Evolutionary conservation across 2,329 filamentous ascomycete species (phyloP), one percentile per base, ranked within the genome.

Genomic region (Metarhizium brunneum): DNA sequence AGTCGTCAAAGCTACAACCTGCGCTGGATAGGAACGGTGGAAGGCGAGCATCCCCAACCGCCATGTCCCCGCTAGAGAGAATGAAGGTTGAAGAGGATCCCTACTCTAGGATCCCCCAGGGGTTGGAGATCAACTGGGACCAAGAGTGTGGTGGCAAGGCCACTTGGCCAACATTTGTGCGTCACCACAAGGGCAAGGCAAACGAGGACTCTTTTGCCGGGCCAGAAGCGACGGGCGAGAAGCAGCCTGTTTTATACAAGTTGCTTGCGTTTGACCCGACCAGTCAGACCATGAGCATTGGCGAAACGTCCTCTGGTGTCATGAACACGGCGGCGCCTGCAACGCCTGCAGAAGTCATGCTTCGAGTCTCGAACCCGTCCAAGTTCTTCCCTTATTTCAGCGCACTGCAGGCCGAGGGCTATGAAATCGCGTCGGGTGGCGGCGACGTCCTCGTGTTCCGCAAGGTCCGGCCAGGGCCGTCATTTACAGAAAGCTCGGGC

Each of bases 381-480:
- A 82, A 82, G 60, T 89, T 88, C 68, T 75, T 88, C 13, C 77
- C 84, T 4, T 76, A 87, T 60, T 83, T 89, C 56, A 72, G 74
- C 3, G 68, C 75, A 1, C 74, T 88, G 2, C 76, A 84, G 57
- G 71, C 74, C 0, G 74, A 85, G 55, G 86, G 85, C 0, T 89
- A 83, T 59, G 84, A 87, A 61, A 83, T 88, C 43, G 77, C 85
- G 1, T 82, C 84, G 2, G 85, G 84, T 1, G 75, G 75, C 50
- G 79, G 78, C 6, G 78, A 88, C 59, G 74, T 87, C 4, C 74
- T 89, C 30, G 77, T 90, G 4, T 86, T 88, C 64, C 83, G 82
- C 59, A 85, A 86, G 67, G 76, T 81, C 4, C 73, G 69, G 30
- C 56, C 60, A 10, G 59, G 59, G 8, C 60, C 63, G 2, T 56